Conservation (phyloP, 305 asterid genomes). For the Andrographis paniculata region DNA sequence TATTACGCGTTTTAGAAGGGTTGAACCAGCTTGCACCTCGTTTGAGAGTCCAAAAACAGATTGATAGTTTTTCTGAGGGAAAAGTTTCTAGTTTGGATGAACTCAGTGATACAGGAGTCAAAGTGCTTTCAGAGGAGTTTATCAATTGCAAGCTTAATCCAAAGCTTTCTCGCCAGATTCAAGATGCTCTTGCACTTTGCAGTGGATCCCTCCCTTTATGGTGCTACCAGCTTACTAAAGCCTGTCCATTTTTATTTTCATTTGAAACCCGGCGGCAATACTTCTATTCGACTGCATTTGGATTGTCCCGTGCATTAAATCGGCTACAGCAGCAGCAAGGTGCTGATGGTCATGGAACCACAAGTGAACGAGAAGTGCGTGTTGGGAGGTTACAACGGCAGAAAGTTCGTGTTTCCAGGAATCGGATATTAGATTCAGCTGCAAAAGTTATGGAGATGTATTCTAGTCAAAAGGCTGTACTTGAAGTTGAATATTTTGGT, state of each 20-base stretch:
- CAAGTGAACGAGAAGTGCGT: slow-evolving; percentile 78
- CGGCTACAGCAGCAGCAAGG: slow-evolving; percentile 99
- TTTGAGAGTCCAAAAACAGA: slow-evolving; percentile 46
- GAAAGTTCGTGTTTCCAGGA: slow-evolving; percentile 97
- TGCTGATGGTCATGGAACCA: slow-evolving; percentile 77
- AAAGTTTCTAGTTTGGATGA: slow-evolving; percentile 48
- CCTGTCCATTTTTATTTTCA: slow-evolving; percentile 96
- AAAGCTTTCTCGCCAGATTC: slow-evolving; percentile 87
- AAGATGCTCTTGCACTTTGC: slow-evolving; percentile 96
- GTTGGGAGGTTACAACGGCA: slow-evolving; percentile 89
- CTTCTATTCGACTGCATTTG: slow-evolving; percentile 97
- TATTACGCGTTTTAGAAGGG: slow-evolving; percentile 91
- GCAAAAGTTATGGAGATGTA: slow-evolving; percentile 99
- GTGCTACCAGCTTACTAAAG: slow-evolving; percentile 95
- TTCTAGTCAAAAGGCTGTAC: slow-evolving; percentile 96
- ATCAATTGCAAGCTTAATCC: slow-evolving; percentile 86
- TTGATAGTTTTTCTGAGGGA: slow-evolving; percentile 76
- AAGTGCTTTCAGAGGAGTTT: slow-evolving; percentile 59
- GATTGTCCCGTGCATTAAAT: slow-evolving; percentile 86
- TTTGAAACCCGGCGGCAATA: slow-evolving; percentile 96
- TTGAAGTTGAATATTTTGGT: slow-evolving; percentile 98
- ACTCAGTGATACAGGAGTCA: slow-evolving; percentile 36
- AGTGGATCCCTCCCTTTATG: slow-evolving; percentile 96
- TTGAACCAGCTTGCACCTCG: slow-evolving; percentile 93
- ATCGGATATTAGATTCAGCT: slow-evolving; percentile 91